Evolutionary conservation across 2,329 filamentous ascomycete species (phyloP), one percentile per base, ranked within the genome.

Genomic region (Rhynchosporium graminicola): DNA sequence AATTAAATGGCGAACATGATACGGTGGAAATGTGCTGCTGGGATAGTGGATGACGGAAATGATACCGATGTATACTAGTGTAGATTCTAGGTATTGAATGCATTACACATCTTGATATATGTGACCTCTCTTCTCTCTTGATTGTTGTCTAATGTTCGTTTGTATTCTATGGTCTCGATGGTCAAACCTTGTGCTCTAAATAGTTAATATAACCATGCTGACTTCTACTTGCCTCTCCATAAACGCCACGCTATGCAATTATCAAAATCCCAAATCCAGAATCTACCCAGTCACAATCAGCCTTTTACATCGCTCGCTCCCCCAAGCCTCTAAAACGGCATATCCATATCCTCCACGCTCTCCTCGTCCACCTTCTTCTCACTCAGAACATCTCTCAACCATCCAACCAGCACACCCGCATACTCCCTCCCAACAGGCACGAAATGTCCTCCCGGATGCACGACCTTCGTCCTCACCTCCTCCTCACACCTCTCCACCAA

Each of bases 401-500:
- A 96, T 0, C 82, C 85, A 4, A 89, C 87, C 67, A 96, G 77
- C 38, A 88, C 88, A 80, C 88, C 87, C 26, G 88, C 85, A 83
- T 89, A 95, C 68, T 92, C 89, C 78, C 89, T 91, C 68, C 88
- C 86, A 63, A 92, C 87, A 0, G 94, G 94, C 71, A 97, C 84
- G 72, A 96, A 92, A 75, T 98, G 94, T 0, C 93, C 93, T 7
- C 94, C 94, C 1, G 94, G 93, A 76, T 75, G 74, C 47, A 96
- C 92, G 70, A 89, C 83, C 69, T 85, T 73, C 67, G 85, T 80
- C 69, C 85, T 73, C 67, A 85, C 80, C 38, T 61, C 64, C 13
- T 80, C 51, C 0, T 80, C 81, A 74, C 87, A 91, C 52, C 82
- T 80, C 29, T 92, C 86, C 2, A 90, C 81, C 62, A 97, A 76